Evolutionary conservation across 2,329 filamentous ascomycete species (phyloP).

Genomic region (Calonectria pseudoreteaudii): DNA sequence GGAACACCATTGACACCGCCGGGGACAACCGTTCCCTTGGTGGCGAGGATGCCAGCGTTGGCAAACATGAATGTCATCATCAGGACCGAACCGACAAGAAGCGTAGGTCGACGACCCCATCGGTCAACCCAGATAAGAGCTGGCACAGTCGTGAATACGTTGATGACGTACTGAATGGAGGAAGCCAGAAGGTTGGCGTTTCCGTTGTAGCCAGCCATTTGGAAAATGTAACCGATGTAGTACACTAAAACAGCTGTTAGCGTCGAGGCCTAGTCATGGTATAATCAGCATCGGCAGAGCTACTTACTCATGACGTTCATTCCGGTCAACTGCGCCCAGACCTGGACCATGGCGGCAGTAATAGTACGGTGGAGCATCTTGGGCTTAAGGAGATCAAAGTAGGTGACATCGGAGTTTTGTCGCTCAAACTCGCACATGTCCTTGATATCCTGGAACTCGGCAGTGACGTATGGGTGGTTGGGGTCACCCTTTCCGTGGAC

Average conservation of each 20-base stretch:
- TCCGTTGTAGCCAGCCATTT: constrained; percentile 53
- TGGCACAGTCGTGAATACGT: constrained; percentile 82
- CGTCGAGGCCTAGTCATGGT: background rate
- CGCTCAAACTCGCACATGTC: constrained; percentile 81
- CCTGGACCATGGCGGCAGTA: constrained; percentile 64
- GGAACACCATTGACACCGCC: constrained; percentile 59
- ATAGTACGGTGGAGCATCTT: constrained; percentile 67
- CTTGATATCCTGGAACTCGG: constrained; percentile 80
- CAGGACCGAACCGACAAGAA: constrained; percentile 73
- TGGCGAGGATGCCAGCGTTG: constrained; percentile 64
- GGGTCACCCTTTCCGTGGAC: constrained; percentile 76
- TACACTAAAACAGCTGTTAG: constrained; percentile 57
- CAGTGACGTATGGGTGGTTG: constrained; percentile 71
- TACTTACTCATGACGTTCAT: constrained; percentile 69
- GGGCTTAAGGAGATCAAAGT: constrained; percentile 79
- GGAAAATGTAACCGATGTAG: constrained; percentile 65
- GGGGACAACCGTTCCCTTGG: constrained; percentile 56
- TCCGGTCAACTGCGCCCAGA: constrained; percentile 68
- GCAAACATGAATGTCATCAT: constrained; percentile 73
- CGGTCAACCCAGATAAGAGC: constrained; percentile 80
- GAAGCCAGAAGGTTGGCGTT: constrained; percentile 67
- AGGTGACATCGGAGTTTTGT: constrained; percentile 75
- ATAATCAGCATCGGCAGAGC: background rate
- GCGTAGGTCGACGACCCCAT: constrained; percentile 78
- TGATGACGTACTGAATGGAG: constrained; percentile 75